Evolutionary conservation across 1,284 basidiomycete genomes (phyloP), one percentile per base, ranked within the genome.

Genomic region (Heimioporus retisporus): DNA sequence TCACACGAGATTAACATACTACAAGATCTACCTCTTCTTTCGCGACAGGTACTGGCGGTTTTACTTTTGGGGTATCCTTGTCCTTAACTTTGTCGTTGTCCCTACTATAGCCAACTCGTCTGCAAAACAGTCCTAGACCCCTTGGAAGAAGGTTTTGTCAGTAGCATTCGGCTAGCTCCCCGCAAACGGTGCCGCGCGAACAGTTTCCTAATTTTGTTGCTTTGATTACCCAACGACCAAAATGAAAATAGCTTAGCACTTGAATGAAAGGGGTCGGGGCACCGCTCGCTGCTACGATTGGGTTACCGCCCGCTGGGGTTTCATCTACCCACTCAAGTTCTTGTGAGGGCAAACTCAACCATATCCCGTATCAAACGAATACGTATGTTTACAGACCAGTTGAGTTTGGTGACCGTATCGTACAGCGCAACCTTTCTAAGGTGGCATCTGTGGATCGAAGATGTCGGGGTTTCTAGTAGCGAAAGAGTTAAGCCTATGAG

Each of bases 361-460:
- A 97, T 81, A 57, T 91, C 85, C 57, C 85, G 86, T 73, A 98
- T 96, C 10, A 88, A 82, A 75, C 98, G 96, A 48, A 88, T 91
- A 57, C 90, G 83, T n/a, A 96, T 78, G 71, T 93, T 90, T 46
- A 93, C 91, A 19, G 83, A 81, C 97, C 97, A 99, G 6, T 91
- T 90, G 48, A 94, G 85, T 75, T 92, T 89, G 14, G 87, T 88
- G 40, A 97, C 93, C 0, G 96, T 96, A 77, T 99, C 96, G 77
- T 96, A 98, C 16, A 94, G 82, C 65, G 96, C 91, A 18, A 90
- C 90, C 81, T 93, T 89, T 54, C 97, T 97, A 1, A 93, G 84
- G 74, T 96, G 95, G 74, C 95, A 95, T 44, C 85, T 86, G 53
- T n/a, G 21, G 73, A 68, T 79, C 69, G 25, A 72, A 35, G 4